phyloP scores from a whole-genome alignment of 257 asterid species.

The Coffea canephora region DNA sequence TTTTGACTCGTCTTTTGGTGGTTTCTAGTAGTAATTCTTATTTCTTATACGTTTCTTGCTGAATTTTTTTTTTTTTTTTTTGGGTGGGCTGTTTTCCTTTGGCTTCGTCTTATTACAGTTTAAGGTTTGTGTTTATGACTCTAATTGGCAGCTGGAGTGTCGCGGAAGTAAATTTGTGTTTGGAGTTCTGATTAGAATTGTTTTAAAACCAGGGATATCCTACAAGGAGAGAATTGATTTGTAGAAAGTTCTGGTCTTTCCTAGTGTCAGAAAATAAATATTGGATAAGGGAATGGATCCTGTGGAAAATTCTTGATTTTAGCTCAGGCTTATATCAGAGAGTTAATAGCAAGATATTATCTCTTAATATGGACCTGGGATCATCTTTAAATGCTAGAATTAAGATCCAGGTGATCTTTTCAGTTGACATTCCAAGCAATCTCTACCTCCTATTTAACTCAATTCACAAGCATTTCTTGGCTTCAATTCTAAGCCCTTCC shows the following conservation, averaged over 20 bases:
- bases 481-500: background rate
- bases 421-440: background rate
- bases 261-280: background rate
- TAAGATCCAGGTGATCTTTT: background rate
- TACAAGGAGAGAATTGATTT: background rate
- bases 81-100: background rate
- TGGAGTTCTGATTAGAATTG: background rate
- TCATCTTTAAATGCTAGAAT: background rate
- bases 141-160: no score
- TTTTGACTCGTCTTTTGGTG: no score
- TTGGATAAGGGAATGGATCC: background rate
- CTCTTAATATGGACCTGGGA: background rate
- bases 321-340: background rate
- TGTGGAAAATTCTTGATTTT: background rate
- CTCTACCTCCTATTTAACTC: background rate
- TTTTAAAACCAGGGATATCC: background rate
- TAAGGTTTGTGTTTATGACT: no score
- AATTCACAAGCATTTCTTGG: background rate
- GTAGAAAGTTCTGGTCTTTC: background rate
- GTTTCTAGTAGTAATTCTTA: no score
- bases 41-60: no score
- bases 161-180: background rate
- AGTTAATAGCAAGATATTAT: background rate
- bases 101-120: background rate
- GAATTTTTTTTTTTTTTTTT: no score